Evolutionary conservation across 176 grass and related monocot genomes (phyloP).

Genomic region (Oryza glaberrima): DNA sequence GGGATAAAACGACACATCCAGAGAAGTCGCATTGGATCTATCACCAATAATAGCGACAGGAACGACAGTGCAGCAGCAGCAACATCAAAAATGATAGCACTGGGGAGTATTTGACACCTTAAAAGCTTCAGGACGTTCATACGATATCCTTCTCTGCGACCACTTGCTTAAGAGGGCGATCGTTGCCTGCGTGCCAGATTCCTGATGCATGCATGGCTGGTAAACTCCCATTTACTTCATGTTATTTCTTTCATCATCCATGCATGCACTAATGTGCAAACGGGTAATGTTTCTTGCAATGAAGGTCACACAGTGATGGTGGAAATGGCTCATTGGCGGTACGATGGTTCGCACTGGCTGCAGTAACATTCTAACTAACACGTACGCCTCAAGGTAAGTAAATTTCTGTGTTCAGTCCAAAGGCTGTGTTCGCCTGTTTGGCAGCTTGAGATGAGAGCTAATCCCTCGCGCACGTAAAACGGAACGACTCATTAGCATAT

Average conservation of each 20-base stretch:
- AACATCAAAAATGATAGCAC: conserved; percentile 55
- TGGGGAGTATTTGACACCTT: conserved; percentile 13
- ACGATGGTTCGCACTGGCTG: not conserved
- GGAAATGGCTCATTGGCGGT: not conserved
- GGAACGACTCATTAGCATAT: too few species aligned
- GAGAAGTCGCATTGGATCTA: conserved; percentile 64
- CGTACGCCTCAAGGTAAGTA: not conserved
- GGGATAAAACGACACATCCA: conserved; percentile 56
- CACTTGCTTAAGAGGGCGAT: conserved; percentile 38
- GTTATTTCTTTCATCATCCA: not conserved
- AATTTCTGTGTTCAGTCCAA: not conserved
- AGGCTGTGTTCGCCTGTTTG: too few species aligned
- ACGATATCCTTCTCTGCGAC: conserved; percentile 34
- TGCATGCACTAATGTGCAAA: conserved; percentile 12
- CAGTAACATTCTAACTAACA: not conserved
- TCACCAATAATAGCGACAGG: conserved; percentile 56
- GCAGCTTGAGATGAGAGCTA: too few species aligned
- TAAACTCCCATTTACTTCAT: conserved; percentile 34
- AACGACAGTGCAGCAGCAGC: conserved; percentile 46
- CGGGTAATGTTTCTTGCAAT: not conserved
- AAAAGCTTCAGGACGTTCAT: conserved; percentile 44
- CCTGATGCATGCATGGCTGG: conserved; percentile 13
- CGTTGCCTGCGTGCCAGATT: conserved; percentile 8
- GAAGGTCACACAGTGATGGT: not conserved
- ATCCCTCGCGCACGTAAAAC: too few species aligned